These are phyloP conservation scores for Penicillium nordicum DNA, from an alignment of 2,329 filamentous ascomycete species.

Conservation along the genomic window DNA sequence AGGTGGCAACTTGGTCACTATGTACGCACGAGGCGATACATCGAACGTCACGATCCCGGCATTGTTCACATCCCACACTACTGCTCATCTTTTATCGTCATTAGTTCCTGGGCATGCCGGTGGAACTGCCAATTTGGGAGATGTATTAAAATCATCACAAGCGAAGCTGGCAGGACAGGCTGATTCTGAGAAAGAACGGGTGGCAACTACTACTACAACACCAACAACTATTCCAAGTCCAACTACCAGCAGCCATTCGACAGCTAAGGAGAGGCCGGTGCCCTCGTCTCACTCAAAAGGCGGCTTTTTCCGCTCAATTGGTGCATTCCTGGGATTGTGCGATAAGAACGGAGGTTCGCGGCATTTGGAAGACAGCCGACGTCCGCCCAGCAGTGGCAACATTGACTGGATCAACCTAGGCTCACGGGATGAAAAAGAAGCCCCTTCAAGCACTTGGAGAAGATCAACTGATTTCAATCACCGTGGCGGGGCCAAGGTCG, in stretches of 20 bases:
- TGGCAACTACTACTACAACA: constrained; percentile 29
- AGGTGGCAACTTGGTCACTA: constrained; percentile 85
- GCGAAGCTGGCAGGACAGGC: constrained; percentile 25
- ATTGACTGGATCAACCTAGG: constrained; percentile 70
- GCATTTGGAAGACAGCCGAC: constrained; percentile 52
- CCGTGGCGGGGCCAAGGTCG: constrained; percentile 16
- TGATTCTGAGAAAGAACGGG: constrained; percentile 20
- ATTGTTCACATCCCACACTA: constrained; percentile 91
- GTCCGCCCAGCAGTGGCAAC: constrained; percentile 69
- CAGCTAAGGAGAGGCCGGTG: constrained; percentile 15
- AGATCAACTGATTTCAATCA: constrained; percentile 28
- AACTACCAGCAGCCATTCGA: constrained; percentile 28
- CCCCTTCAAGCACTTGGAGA: constrained; percentile 18
- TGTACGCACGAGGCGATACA: constrained; percentile 97
- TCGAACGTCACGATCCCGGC: constrained; percentile 93
- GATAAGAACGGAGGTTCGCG: constrained; percentile 24
- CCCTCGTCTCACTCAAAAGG: constrained; percentile 19
- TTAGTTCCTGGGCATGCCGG: constrained; percentile 70
- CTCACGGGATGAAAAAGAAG: constrained; percentile 58
- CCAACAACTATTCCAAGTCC: constrained; percentile 31
- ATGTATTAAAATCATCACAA: constrained; percentile 54
- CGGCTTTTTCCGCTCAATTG: constrained; percentile 45
- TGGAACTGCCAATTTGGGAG: constrained; percentile 59
- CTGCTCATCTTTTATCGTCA: constrained; percentile 85
- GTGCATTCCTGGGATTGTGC: constrained; percentile 44